Base-by-base conservation (phyloP, 148 eudicot genomes). In the Bassia scoparia region DNA sequence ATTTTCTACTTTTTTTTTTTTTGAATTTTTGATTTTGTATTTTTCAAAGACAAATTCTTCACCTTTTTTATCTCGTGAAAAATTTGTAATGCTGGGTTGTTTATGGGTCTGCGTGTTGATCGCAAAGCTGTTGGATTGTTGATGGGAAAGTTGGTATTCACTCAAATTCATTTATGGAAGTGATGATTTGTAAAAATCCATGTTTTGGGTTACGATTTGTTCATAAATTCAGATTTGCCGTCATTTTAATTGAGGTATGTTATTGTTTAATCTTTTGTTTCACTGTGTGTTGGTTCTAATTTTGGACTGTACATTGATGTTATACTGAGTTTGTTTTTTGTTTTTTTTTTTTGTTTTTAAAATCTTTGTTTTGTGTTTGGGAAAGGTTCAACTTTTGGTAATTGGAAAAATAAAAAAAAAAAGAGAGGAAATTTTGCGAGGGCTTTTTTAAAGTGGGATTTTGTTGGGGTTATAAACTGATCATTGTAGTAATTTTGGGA, bases 151-250 rank as follows among this genome's bases (percentile, higher is more conserved):
- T 24, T 72, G 46, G 48, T 73, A 12, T 58, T 77, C 55, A 54
- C 15, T 69, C 23, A 53, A 38, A 64, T 63, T 71, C 15, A 81
- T 84, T 82, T 79, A 94, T 94, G 98, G 98, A 89, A 96, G 82
- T 91, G 41, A 86, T 72, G 89, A 78, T 86, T 84, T 84, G 72
- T 73, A 80, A 83, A 76, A 48, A 72, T 72, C 75, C 80, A 76
- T 81, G 83, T 80, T 78, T 69, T 70, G 68, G 73, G 74, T 70
- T 77, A 61, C 62, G 88, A 63, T 82, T 77, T 72, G 61, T 59
- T 41, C 54, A 60, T 65, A 78, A 76, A 70, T 78, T 84, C 43
- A 74, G 81, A 77, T 76, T 80, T 60, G 81, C 80, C 73, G 23
- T 79, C 68, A 68, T 88, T 71, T 31, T 85, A 43, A 50, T 86